phyloP scores from a whole-genome alignment of 2,329 filamentous ascomycete species.

The Harringtonia aguacate region DNA sequence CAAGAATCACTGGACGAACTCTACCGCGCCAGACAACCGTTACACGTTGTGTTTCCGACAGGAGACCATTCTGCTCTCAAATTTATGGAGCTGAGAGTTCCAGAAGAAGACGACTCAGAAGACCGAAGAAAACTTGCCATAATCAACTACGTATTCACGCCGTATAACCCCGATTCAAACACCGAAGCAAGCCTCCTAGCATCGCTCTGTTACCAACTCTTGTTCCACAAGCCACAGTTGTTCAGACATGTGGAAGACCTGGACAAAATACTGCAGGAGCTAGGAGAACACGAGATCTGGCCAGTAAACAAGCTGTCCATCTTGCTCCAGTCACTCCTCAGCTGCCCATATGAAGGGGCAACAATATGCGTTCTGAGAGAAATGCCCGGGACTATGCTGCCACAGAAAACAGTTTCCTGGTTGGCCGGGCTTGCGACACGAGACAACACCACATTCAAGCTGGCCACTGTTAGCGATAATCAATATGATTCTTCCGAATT shows the following conservation, averaged over 20 bases:
- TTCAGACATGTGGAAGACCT: not conserved
- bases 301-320: not conserved
- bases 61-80: no score
- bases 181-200: not conserved
- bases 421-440: not conserved
- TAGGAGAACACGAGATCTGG: not conserved
- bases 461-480: not conserved
- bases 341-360: not conserved
- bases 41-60: no score
- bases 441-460: not conserved
- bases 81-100: no score
- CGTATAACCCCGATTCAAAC: not conserved
- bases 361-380: not conserved
- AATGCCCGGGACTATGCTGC: not conserved
- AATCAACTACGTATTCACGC: not conserved
- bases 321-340: not conserved
- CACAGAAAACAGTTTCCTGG: not conserved
- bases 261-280: not conserved
- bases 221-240: not conserved
- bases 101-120: no score
- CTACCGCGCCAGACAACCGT: no score
- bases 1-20: no score
- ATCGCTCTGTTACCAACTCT: not conserved
- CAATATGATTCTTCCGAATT: not conserved
- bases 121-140: not conserved